Percentiles rank a stretch among this genome's conserved stretches.
phyloP scores from a whole-genome alignment of 2,329 filamentous ascomycete genomes.

The Davidsoniella virescens region DNA sequence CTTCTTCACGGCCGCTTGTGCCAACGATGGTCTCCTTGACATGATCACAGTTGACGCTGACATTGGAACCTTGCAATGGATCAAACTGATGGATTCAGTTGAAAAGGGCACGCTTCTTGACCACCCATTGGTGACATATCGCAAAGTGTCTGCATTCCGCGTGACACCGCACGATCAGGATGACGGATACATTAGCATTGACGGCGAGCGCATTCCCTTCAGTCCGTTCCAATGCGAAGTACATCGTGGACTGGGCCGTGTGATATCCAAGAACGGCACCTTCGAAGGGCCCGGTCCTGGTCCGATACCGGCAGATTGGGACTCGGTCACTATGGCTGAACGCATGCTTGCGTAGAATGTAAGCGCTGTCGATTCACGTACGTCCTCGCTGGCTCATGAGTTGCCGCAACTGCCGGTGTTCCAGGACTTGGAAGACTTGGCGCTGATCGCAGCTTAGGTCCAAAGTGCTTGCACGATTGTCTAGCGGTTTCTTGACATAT shows the following conservation, averaged over 20 bases:
- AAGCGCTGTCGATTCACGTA: slow-evolving; percentile 1
- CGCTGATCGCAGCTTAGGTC: no score
- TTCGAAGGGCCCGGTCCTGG: slow-evolving; percentile 50
- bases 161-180: slow-evolving; percentile 58
- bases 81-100: slow-evolving; percentile 55
- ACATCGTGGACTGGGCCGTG: slow-evolving; percentile 64
- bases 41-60: slow-evolving; percentile 67
- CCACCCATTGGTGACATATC: slow-evolving; percentile 58
- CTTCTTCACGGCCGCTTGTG: slow-evolving; percentile 73
- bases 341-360: slow-evolving; percentile 16
- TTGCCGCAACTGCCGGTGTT: no score
- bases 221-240: slow-evolving; percentile 84
- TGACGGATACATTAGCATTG: slow-evolving; percentile 80
- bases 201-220: slow-evolving; percentile 78
- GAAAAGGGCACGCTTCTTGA: slow-evolving; percentile 66
- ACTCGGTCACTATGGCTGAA: slow-evolving; percentile 23
- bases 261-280: slow-evolving; percentile 58
- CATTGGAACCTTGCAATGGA: slow-evolving; percentile 46
- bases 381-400: no score
- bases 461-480: no score
- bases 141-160: slow-evolving; percentile 75
- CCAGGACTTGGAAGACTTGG: no score
- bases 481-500: no score
- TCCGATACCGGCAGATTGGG: slow-evolving; percentile 24
- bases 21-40: slow-evolving; percentile 75